These are phyloP conservation scores for Suhomyces wounanorum DNA, from an alignment of 1,139 yeast genomes.

Conservation along the genomic window DNA sequence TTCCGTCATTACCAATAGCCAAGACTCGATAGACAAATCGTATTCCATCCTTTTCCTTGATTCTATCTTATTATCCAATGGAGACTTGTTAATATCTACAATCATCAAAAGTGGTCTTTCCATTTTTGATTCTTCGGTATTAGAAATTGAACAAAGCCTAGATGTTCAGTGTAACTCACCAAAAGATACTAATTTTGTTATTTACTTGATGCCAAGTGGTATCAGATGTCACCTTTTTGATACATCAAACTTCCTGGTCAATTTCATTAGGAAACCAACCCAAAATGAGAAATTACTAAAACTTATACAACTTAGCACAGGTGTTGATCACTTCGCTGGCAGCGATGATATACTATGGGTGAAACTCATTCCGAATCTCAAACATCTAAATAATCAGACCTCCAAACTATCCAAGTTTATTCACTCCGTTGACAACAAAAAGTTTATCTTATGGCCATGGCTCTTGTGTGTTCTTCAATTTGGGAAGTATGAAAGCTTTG, in stretches of 20 bases:
- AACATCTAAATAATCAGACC: constrained; percentile 68
- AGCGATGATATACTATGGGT: constrained; percentile 51
- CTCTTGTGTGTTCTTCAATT: constrained; percentile 62
- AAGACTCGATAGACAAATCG: constrained; percentile 17
- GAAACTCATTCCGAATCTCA: constrained; percentile 64
- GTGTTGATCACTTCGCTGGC: constrained; percentile 35
- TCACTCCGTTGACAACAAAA: constrained; percentile 54
- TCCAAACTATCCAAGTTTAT: constrained; percentile 60
- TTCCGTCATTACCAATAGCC: constrained; percentile 29
- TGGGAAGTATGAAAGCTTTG: constrained; percentile 25
- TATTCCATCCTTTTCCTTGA: constrained; percentile 48
- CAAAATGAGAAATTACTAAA: constrained; percentile 41
- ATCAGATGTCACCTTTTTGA: constrained; percentile 64
- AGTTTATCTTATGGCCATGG: constrained; percentile 72
- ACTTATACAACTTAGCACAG: constrained; percentile 56
- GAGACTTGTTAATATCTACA: constrained; percentile 46
- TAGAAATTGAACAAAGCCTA: constrained; percentile 21
- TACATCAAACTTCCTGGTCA: constrained; percentile 50
- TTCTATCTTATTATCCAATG: constrained; percentile 54
- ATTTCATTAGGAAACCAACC: constrained; percentile 26
- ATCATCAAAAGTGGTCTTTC: constrained; percentile 28
- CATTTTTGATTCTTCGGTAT: constrained; percentile 34
- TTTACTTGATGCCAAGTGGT: constrained; percentile 76
- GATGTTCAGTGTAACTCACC: constrained; percentile 12
- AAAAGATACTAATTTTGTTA: constrained; percentile 35